A percentile compares a stretch with the other conserved stretches of the same genome.
Conservation (phyloP, 768 basidiomycete genomes). For the Tephrocybe sp. region DNA sequence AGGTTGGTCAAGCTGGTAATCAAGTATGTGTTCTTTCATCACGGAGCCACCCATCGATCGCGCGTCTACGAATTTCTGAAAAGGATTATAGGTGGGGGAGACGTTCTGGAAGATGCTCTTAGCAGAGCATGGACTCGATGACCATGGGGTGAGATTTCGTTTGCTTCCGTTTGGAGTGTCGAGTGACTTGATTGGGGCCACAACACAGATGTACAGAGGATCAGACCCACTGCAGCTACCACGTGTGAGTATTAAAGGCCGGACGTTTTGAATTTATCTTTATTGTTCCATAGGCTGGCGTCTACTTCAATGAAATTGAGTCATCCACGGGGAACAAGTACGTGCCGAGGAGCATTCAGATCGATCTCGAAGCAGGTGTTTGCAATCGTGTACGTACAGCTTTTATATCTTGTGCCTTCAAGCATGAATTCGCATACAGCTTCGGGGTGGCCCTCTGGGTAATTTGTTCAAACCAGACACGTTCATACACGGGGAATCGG, state of each 20-base stretch:
- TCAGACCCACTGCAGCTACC: conserved; percentile 71
- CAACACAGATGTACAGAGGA: conserved; percentile 61
- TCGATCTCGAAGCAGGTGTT: conserved; percentile 89
- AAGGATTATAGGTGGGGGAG: conserved; percentile 59
- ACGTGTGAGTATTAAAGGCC: conserved; percentile 65
- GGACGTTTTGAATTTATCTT: neutral
- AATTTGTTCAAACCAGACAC: conserved; percentile 86
- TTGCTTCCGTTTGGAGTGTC: conserved; percentile 7
- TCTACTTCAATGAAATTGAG: conserved; percentile 78
- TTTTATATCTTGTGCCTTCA: neutral
- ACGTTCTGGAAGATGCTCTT: conserved; percentile 89
- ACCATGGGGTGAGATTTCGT: conserved; percentile 52
- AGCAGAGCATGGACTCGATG: conserved; percentile 79
- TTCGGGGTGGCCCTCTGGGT: conserved; percentile 70
- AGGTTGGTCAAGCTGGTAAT: conserved; percentile 74
- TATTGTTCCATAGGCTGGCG: conserved; percentile 51
- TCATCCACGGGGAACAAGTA: conserved; percentile 58
- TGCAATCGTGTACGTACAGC: conserved; percentile 60
- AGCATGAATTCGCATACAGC: conserved; percentile 31
- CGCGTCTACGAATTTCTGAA: conserved; percentile 43
- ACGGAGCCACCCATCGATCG: conserved; percentile 43
- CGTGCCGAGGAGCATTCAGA: conserved; percentile 85
- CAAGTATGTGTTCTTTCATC: conserved; percentile 29
- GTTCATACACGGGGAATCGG: conserved; percentile 57
- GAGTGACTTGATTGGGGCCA: neutral